These are phyloP conservation scores for Vicia villosa DNA, from an alignment of 306 rosid genomes.

Conservation along the genomic window DNA sequence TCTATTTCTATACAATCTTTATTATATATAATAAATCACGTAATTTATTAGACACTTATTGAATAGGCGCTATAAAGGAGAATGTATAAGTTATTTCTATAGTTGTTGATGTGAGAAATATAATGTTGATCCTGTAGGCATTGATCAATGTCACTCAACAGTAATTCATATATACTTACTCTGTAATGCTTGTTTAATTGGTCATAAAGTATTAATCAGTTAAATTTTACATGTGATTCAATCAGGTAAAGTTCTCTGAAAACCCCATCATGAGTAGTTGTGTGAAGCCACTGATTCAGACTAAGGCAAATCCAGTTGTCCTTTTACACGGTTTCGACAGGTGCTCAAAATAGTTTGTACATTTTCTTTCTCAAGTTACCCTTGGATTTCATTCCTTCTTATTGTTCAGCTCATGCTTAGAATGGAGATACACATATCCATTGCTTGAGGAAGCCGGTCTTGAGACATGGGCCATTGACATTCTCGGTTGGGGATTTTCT, in stretches of 20 bases:
- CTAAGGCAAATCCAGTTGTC: conserved; percentile 68
- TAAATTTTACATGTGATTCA: conserved; percentile 27
- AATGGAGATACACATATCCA: conserved; percentile 88
- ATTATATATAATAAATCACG: too few species aligned
- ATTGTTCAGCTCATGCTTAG: conserved; percentile 91
- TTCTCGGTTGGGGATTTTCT: conserved; percentile 99
- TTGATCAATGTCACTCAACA: conserved; percentile 8
- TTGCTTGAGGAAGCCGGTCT: conserved; percentile 82
- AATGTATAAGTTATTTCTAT: background rate
- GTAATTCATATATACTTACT: background rate
- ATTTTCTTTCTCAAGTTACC: conserved; percentile 29
- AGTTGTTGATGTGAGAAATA: background rate
- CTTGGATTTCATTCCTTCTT: conserved; percentile 42
- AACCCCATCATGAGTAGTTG: conserved; percentile 79
- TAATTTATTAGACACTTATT: too few species aligned
- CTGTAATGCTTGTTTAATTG: background rate
- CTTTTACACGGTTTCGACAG: conserved; percentile 97
- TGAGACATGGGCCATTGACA: conserved; percentile 94
- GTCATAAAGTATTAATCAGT: conserved; percentile 8
- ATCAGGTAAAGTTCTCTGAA: conserved; percentile 65
- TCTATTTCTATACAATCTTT: too few species aligned
- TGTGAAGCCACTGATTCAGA: conserved; percentile 68
- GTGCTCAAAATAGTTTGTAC: conserved; percentile 44
- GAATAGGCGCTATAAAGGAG: too few species aligned
- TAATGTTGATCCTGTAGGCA: background rate